phyloP scores from a whole-genome alignment of 139 green algal species.

The Coelastrella sp. region DNA sequence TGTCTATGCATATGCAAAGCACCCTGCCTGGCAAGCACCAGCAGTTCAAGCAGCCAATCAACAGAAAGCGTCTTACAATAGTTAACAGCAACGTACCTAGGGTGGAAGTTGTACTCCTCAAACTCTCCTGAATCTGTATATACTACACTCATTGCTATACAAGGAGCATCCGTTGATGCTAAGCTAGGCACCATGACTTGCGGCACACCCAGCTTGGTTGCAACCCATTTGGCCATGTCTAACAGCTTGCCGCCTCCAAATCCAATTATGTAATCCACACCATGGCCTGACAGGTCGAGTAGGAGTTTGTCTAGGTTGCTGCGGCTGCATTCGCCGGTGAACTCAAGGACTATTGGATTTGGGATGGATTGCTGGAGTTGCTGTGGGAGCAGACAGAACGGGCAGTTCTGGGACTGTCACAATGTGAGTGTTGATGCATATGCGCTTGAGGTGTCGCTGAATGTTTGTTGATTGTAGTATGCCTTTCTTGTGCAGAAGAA shows the following conservation, averaged over 20 bases:
- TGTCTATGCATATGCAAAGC: no score
- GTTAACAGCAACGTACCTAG: not conserved
- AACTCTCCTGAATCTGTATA: constrained; percentile 1
- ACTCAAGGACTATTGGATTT: not conserved
- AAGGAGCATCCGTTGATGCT: constrained; percentile 19
- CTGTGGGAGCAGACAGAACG: not conserved
- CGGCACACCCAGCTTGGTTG: not conserved
- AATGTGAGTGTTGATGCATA: no score
- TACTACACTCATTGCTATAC: not conserved
- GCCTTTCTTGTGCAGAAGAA: no score
- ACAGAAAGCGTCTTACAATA: not conserved
- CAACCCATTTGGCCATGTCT: constrained; percentile 1
- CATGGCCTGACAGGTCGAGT: not conserved
- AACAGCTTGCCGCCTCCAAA: constrained; percentile 35
- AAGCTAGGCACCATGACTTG: not conserved
- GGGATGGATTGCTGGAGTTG: not conserved
- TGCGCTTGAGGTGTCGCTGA: no score
- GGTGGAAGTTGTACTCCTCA: not conserved
- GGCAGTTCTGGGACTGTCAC: no score
- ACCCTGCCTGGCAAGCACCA: no score
- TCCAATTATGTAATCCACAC: constrained; percentile 4
- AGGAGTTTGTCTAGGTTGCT: not conserved
- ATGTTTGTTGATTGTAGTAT: no score
- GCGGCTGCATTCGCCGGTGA: constrained; percentile 20
- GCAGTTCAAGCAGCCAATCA: no score